phyloP scores from a whole-genome alignment of 495 filamentous ascomycete genomes.

The Clavariopsis aquatica region DNA sequence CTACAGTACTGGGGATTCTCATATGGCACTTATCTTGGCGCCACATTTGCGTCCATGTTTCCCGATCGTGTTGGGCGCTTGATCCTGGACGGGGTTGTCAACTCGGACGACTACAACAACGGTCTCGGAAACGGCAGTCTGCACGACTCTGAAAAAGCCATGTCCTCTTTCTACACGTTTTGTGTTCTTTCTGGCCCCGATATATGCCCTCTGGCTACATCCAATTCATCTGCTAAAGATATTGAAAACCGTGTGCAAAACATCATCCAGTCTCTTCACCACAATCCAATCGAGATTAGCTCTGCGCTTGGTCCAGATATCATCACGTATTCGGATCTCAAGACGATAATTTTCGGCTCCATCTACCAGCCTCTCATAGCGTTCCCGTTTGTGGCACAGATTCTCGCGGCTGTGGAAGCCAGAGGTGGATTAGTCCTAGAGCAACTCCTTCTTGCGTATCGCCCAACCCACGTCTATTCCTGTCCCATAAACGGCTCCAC shows the following conservation, averaged over 20 bases:
- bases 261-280: conserved; percentile 50
- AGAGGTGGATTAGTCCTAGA: conserved; percentile 51
- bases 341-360: conserved; percentile 46
- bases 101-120: conserved; percentile 46
- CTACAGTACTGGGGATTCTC: conserved; percentile 43
- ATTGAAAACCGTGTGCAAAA: conserved; percentile 48
- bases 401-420: conserved; percentile 55
- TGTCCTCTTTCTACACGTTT: conserved; percentile 55
- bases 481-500: conserved; percentile 32
- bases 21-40: conserved; percentile 41
- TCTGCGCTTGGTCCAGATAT: conserved; percentile 39
- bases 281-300: conserved; percentile 54
- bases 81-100: conserved; percentile 57
- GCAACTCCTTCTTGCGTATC: conserved; percentile 51
- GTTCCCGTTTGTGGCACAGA: conserved; percentile 59
- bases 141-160: conserved; percentile 49
- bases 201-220: conserved; percentile 51
- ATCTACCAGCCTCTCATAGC: conserved; percentile 62
- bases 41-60: conserved; percentile 56
- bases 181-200: conserved; percentile 55
- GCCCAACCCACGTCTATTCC: conserved; percentile 28
- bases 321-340: conserved; percentile 42
- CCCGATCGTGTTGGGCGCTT: conserved; percentile 54
- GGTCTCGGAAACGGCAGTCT: conserved; percentile 42
- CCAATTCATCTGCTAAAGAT: conserved; percentile 43